phyloP scores from a whole-genome alignment of 2,329 filamentous ascomycete genomes.

The Pezicula radicicola region DNA sequence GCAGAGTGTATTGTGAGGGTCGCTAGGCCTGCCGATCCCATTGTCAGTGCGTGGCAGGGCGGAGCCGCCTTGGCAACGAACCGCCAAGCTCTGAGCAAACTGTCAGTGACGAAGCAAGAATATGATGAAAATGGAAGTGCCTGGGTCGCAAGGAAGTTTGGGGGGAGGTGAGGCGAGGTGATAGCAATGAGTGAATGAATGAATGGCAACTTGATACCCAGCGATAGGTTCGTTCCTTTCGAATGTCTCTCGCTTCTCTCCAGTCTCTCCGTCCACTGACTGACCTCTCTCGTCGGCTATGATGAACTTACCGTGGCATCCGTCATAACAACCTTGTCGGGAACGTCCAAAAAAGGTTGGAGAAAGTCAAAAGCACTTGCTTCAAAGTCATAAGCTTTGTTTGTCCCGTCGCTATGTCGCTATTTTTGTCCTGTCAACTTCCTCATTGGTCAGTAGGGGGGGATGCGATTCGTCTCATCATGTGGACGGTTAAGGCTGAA shows the following conservation, averaged over 20 bases:
- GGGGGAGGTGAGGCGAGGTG: constrained; percentile 22
- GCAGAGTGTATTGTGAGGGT: constrained; percentile 78
- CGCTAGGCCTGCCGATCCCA: constrained; percentile 65
- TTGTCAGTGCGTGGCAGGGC: constrained; percentile 81
- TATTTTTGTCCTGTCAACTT: too few species aligned
- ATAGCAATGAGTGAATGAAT: background rate
- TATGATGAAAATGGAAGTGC: constrained; percentile 82
- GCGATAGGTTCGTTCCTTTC: background rate
- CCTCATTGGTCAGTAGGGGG: too few species aligned
- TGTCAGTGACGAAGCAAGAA: constrained; percentile 81
- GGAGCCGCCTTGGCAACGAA: constrained; percentile 73
- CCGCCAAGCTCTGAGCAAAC: constrained; percentile 54
- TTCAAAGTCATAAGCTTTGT: too few species aligned
- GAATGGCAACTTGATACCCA: background rate
- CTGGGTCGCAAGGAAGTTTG: constrained; percentile 74
- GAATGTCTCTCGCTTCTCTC: background rate
- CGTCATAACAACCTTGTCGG: too few species aligned
- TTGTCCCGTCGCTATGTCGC: too few species aligned
- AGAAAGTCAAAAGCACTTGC: too few species aligned
- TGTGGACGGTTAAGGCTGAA: too few species aligned
- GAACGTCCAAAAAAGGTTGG: too few species aligned
- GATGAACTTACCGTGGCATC: too few species aligned
- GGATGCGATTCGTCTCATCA: too few species aligned
- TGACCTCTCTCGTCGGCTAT: too few species aligned
- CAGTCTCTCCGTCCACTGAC: too few species aligned